Evolutionary conservation across 2,329 filamentous ascomycete species (phyloP).

Genomic region (Ophiocordyceps unilateralis): DNA sequence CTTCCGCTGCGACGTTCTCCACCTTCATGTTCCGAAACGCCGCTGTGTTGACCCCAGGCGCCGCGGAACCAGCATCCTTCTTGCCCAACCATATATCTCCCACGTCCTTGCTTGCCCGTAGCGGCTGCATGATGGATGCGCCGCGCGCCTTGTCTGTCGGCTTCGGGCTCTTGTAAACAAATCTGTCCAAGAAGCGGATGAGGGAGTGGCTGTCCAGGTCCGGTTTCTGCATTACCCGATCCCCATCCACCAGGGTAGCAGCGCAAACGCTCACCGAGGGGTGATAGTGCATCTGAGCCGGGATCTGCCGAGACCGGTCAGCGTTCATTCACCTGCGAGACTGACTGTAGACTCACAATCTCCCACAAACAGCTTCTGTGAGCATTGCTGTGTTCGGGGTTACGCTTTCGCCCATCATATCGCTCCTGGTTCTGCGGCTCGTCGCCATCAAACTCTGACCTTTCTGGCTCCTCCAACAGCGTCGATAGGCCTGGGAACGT

Average conservation of each 20-base stretch:
- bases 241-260: slow-evolving; percentile 47
- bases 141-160: slow-evolving; percentile 50
- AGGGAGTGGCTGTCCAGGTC: slow-evolving; percentile 81
- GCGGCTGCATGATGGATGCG: slow-evolving; percentile 90
- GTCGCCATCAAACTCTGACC: slow-evolving; percentile 47
- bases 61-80: slow-evolving; percentile 22
- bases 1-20: slow-evolving; percentile 76
- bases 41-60: slow-evolving; percentile 56
- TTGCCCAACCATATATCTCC: slow-evolving; percentile 39
- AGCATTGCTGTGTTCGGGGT: slow-evolving; percentile 87
- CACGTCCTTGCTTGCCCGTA: slow-evolving; percentile 34
- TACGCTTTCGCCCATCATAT: slow-evolving; percentile 82
- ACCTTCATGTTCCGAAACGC: slow-evolving; percentile 81
- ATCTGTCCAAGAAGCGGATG: slow-evolving; percentile 91
- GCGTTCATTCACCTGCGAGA: not conserved
- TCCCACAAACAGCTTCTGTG: slow-evolving; percentile 91
- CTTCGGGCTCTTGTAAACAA: slow-evolving; percentile 94
- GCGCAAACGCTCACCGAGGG: slow-evolving; percentile 83
- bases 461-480: slow-evolving; percentile 66
- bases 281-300: slow-evolving; percentile 55
- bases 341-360: slow-evolving; percentile 33
- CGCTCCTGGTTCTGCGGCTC: slow-evolving; percentile 23
- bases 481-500: slow-evolving; percentile 67
- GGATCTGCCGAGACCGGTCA: slow-evolving; percentile 12
- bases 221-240: slow-evolving; percentile 67